These are phyloP conservation scores for Pelargonium australe DNA, from an alignment of 441 rosid genomes.

Conservation along the genomic window DNA sequence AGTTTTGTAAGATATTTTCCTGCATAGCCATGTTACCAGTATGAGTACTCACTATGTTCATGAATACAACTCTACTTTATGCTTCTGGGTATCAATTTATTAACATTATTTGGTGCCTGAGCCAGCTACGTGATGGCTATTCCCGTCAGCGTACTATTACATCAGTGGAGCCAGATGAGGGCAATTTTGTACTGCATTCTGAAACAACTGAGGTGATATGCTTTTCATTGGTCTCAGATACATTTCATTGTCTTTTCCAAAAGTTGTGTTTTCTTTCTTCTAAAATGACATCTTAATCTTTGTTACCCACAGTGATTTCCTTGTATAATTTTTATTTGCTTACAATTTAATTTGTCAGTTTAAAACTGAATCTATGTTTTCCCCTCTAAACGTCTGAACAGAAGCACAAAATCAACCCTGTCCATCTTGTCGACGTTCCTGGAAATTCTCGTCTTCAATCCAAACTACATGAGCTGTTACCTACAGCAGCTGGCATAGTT, in stretches of 20 bases:
- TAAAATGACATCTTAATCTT: neutral
- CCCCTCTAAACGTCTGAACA: conserved; percentile 17
- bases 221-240: conserved; percentile 7
- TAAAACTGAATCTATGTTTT: neutral
- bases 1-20: neutral
- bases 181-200: conserved; percentile 55
- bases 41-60: neutral
- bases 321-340: neutral
- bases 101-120: conserved; percentile 18
- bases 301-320: neutral
- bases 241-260: neutral
- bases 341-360: neutral
- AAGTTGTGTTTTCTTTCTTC: neutral
- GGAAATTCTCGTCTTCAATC: conserved; percentile 82
- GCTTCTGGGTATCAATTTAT: neutral
- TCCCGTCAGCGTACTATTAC: conserved; percentile 74
- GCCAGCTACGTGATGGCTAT: conserved; percentile 83
- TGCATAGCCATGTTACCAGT: neutral
- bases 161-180: conserved; percentile 89
- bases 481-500: conserved; percentile 78
- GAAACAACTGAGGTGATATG: conserved; percentile 53
- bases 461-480: conserved; percentile 70
- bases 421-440: conserved; percentile 87
- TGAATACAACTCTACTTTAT: neutral
- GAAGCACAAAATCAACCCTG: conserved; percentile 65